A percentile compares a stretch with the other conserved stretches of the same genome.
These are phyloP conservation scores for Camellia granthamiana DNA, from an alignment of 148 eudicot genomes.

Conservation along the genomic window DNA sequence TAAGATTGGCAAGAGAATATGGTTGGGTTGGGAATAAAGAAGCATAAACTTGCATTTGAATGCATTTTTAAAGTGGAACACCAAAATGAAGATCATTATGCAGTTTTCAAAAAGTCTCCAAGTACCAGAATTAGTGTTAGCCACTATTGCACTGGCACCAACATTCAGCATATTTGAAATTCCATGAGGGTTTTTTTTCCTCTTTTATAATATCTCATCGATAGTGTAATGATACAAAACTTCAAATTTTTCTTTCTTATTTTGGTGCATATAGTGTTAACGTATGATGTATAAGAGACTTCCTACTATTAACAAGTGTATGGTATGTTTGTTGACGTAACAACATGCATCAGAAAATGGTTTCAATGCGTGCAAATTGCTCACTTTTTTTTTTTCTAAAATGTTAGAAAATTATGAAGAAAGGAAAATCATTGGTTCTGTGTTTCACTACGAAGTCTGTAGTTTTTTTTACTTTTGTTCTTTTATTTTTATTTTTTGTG, in stretches of 20 bases:
- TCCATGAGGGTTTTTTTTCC: not conserved
- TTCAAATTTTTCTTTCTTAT: not conserved
- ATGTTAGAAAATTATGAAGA: too few species aligned
- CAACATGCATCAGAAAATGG: too few species aligned
- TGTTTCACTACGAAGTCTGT: too few species aligned
- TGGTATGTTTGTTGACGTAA: too few species aligned
- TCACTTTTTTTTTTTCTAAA: too few species aligned
- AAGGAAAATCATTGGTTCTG: too few species aligned
- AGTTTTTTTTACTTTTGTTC: not conserved
- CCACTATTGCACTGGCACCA: not conserved
- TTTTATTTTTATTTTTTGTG: not conserved
- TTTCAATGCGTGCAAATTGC: too few species aligned
- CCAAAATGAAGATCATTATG: not conserved
- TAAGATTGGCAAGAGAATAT: too few species aligned
- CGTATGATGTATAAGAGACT: too few species aligned
- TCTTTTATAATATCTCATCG: not conserved
- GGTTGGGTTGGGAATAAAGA: not conserved
- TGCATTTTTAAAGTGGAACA: not conserved
- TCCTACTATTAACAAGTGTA: too few species aligned
- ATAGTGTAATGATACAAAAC: not conserved
- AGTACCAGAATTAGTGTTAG: not conserved
- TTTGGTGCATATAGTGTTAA: too few species aligned
- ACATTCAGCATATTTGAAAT: not conserved
- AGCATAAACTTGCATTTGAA: slow-evolving; percentile 1
- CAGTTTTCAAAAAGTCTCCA: not conserved